Conservation (phyloP, 352 stramenopile species). For the Phytophthora crassamura region DNA sequence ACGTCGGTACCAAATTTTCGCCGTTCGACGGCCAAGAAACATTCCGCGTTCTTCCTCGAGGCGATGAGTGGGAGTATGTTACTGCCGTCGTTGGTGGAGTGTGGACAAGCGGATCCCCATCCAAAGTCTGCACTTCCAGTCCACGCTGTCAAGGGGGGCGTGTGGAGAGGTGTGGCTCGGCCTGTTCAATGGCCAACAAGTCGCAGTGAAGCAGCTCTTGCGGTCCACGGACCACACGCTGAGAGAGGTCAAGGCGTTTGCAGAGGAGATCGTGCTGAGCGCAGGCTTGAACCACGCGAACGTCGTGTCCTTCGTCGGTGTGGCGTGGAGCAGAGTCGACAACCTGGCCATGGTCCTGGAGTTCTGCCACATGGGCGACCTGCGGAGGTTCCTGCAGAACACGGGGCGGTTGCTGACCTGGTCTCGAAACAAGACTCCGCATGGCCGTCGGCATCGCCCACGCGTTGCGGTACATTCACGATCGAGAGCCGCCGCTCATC, state of each 20-base stretch:
- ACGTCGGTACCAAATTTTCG: background rate
- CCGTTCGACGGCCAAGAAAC: conserved; percentile 14
- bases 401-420: conserved; percentile 24
- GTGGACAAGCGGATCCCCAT: conserved; percentile 26
- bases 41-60: conserved; percentile 5
- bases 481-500: conserved; percentile 30
- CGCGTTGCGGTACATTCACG: conserved; percentile 46
- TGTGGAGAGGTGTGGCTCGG: conserved; percentile 48
- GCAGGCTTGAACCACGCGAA: conserved; percentile 33
- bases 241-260: conserved; percentile 33
- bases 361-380: conserved; percentile 34
- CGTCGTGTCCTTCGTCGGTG: conserved; percentile 47
- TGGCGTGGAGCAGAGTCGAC: conserved; percentile 48
- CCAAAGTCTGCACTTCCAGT: conserved; percentile 24
- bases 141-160: conserved; percentile 33
- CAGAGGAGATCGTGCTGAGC: conserved; percentile 44
- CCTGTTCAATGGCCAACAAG: conserved; percentile 24
- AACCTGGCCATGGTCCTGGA: conserved; percentile 47
- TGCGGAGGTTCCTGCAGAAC: conserved; percentile 23
- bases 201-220: conserved; percentile 52
- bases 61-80: background rate
- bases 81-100: conserved; percentile 3
- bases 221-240: conserved; percentile 26
- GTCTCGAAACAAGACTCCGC: conserved; percentile 34
- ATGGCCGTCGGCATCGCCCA: conserved; percentile 41